A percentile compares a stretch with the other conserved stretches of the same genome.
phyloP scores from a whole-genome alignment of 495 filamentous ascomycete genomes.

The Penicillium waksmanii region DNA sequence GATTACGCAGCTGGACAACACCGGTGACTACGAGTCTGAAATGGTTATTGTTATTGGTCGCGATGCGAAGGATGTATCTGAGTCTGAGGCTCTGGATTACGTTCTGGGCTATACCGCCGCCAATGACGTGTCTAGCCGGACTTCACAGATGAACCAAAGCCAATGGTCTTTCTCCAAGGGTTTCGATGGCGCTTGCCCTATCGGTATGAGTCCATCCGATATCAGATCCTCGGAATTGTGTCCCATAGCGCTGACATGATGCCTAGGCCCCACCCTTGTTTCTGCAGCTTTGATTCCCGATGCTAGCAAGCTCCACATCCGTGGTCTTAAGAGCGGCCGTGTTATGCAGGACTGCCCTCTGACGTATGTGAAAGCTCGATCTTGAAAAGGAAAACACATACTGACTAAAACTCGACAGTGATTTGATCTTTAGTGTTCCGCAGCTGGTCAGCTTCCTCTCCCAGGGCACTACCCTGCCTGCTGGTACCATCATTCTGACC shows the following conservation, averaged over 20 bases:
- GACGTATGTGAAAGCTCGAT: constrained; percentile 40
- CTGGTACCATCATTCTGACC: constrained; percentile 83
- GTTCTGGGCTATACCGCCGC: constrained; percentile 81
- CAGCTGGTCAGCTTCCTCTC: constrained; percentile 75
- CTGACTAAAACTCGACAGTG: constrained; percentile 37
- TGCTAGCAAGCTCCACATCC: constrained; percentile 65
- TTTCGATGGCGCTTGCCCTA: constrained; percentile 80
- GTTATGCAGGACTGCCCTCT: constrained; percentile 66
- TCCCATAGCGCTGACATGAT: neutral
- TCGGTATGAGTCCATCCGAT: constrained; percentile 48
- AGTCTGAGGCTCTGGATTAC: constrained; percentile 70
- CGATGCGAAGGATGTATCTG: constrained; percentile 66
- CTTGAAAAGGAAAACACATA: neutral
- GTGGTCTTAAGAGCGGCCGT: constrained; percentile 68
- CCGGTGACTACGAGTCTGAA: constrained; percentile 83
- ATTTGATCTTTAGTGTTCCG: constrained; percentile 78
- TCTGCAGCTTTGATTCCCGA: constrained; percentile 59
- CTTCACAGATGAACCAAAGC: constrained; percentile 76
- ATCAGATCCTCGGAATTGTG: neutral
- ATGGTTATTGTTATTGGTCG: constrained; percentile 78
- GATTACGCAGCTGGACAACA: constrained; percentile 55
- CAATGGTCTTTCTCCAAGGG: constrained; percentile 86
- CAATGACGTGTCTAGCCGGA: constrained; percentile 80
- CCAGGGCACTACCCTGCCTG: constrained; percentile 77
- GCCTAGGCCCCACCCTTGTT: constrained; percentile 57